Evolutionary conservation across 2,329 filamentous ascomycete genomes (phyloP).

Genomic region (Cladosporium oxysporum): DNA sequence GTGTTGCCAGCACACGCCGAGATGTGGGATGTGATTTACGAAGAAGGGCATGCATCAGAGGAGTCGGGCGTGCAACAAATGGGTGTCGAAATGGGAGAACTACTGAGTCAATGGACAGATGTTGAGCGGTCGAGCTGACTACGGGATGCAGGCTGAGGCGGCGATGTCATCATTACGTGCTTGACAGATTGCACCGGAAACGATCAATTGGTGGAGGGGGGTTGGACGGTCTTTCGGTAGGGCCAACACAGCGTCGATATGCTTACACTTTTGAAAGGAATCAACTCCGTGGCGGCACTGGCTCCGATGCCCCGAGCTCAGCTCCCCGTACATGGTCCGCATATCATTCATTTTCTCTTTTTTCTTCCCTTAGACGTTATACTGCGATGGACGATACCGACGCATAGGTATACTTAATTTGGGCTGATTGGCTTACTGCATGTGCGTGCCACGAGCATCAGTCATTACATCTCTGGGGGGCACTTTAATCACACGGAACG

Average conservation of each 20-base stretch:
- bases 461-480: not conserved
- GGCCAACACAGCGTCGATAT: not conserved
- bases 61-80: constrained; percentile 1
- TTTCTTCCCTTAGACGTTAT: not conserved
- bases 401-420: not conserved
- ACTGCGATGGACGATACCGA: not conserved
- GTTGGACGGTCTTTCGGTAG: not conserved
- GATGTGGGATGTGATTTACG: constrained; percentile 19
- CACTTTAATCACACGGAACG: not conserved
- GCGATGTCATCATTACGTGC: constrained; percentile 3
- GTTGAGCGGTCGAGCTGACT: not conserved
- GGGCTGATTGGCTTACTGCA: not conserved
- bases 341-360: not conserved
- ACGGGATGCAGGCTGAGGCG: not conserved
- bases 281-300: not conserved
- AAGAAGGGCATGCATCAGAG: constrained; percentile 1
- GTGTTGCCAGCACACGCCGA: constrained; percentile 41
- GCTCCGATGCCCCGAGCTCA: not conserved
- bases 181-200: not conserved
- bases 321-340: not conserved
- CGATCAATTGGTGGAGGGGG: not conserved
- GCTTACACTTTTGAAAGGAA: constrained; percentile 12
- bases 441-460: not conserved
- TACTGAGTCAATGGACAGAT: constrained; percentile 17
- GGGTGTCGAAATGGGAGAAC: constrained; percentile 16